Evolutionary conservation across 2,329 filamentous ascomycete genomes (phyloP).

Genomic region (Massarina eburnea): DNA sequence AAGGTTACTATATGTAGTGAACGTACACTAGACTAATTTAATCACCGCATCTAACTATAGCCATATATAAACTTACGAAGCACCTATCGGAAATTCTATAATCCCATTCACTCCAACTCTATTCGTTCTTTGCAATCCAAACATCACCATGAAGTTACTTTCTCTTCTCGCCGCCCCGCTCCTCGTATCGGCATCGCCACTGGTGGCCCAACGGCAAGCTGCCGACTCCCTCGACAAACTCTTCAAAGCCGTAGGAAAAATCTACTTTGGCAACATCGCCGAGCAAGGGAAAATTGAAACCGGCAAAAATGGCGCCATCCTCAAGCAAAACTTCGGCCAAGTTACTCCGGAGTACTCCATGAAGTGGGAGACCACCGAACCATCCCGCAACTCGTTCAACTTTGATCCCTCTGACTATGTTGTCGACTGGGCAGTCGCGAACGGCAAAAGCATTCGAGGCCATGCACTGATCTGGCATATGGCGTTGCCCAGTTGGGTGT

Average conservation of each 20-base stretch:
- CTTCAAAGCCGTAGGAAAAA: not conserved
- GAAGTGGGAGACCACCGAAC: slow-evolving; percentile 46
- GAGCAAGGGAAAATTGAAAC: not conserved
- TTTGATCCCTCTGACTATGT: slow-evolving; percentile 37
- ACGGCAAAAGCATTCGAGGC: slow-evolving; percentile 41
- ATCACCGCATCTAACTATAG: no score
- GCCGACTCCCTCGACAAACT: not conserved
- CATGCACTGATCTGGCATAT: slow-evolving; percentile 46
- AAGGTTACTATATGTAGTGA: no score
- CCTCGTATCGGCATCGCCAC: no score
- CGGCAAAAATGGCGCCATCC: not conserved
- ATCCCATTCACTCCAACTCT: no score
- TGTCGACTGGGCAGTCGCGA: slow-evolving; percentile 39
- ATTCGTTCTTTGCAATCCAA: no score
- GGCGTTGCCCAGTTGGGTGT: slow-evolving; percentile 42
- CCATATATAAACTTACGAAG: no score
- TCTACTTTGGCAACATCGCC: slow-evolving; percentile 1
- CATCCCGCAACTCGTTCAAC: slow-evolving; percentile 36
- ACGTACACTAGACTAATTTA: no score
- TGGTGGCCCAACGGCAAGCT: not conserved
- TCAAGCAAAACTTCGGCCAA: slow-evolving; percentile 23
- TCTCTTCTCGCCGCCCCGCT: no score
- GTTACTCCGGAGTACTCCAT: slow-evolving; percentile 43
- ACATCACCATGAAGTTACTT: no score
- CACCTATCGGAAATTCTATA: no score